Evolutionary conservation across 352 stramenopile genomes (phyloP).

Genomic region (Achlya hypogyna): DNA sequence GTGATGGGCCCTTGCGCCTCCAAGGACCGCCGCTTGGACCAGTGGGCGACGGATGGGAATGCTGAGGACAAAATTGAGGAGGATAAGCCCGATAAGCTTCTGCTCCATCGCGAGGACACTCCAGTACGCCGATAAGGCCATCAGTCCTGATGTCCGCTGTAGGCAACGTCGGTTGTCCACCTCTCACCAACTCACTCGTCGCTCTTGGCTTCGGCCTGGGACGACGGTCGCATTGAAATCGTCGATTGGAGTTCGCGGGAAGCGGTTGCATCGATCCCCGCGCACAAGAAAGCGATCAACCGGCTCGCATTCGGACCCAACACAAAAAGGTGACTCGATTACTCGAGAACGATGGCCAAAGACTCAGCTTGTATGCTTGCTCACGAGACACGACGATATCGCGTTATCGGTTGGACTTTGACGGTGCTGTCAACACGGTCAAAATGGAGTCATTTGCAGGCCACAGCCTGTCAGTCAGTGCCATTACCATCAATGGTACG

Average conservation of each 20-base stretch:
- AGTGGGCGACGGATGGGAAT: not conserved
- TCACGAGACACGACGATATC: conserved; percentile 66
- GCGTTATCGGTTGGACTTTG: conserved; percentile 26
- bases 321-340: conserved; percentile 15
- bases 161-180: not conserved
- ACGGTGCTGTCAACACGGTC: conserved; percentile 21
- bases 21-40: not conserved
- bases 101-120: not conserved
- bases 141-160: not conserved
- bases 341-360: not conserved
- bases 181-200: not conserved
- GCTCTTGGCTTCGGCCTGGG: conserved; percentile 40
- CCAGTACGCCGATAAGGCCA: not conserved
- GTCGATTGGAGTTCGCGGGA: conserved; percentile 29
- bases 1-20: not conserved
- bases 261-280: conserved; percentile 33
- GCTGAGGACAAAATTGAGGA: not conserved
- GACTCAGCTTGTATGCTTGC: conserved; percentile 48
- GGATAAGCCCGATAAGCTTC: not conserved
- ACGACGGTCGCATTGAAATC: conserved; percentile 53
- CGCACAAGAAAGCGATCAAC: conserved; percentile 54
- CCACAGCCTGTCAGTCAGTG: conserved; percentile 15
- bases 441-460: not conserved
- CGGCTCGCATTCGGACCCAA: conserved; percentile 35
- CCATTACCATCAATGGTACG: conserved; percentile 9